Percentiles rank a stretch among this genome's conserved stretches.
These are phyloP conservation scores for Eucalyptus tenuipes DNA, from an alignment of 345 rosid genomes.

Conservation along the genomic window DNA sequence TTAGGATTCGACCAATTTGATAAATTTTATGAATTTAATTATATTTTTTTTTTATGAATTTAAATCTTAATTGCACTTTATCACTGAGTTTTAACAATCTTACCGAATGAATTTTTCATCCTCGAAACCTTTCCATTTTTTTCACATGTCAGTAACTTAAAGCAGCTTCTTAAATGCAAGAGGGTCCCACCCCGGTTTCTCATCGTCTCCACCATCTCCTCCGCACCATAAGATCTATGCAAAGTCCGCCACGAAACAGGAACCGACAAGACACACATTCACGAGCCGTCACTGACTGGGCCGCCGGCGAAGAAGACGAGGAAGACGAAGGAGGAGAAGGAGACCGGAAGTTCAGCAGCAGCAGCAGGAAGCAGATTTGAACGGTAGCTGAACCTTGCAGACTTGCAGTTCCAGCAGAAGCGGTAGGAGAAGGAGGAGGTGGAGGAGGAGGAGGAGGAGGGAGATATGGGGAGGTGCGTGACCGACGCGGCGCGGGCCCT, in stretches of 20 bases:
- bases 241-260: not conserved
- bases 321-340: not conserved
- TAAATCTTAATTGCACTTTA: too few species aligned
- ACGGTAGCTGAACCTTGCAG: not conserved
- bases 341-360: not conserved
- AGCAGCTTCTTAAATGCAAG: not conserved
- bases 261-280: rapidly evolving
- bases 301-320: not conserved
- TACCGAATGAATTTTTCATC: not conserved
- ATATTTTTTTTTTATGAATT: too few species aligned
- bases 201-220: not conserved
- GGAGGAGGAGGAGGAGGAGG: not conserved
- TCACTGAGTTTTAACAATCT: too few species aligned
- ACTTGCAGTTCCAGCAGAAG: not conserved
- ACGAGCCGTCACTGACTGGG: not conserved
- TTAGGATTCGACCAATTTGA: too few species aligned
- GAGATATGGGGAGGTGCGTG: slow-evolving; percentile 33
- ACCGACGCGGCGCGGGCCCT: slow-evolving; percentile 37
- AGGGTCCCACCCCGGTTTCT: not conserved
- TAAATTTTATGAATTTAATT: rapidly evolving
- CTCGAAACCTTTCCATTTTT: not conserved
- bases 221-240: rapidly evolving
- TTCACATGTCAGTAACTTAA: not conserved
- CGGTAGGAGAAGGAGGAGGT: not conserved
- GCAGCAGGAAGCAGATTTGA: not conserved